A percentile compares a stretch with the other conserved stretches of the same genome.
phyloP scores from a whole-genome alignment of 164 flowering plant genomes.

The Sextonia rubra region DNA sequence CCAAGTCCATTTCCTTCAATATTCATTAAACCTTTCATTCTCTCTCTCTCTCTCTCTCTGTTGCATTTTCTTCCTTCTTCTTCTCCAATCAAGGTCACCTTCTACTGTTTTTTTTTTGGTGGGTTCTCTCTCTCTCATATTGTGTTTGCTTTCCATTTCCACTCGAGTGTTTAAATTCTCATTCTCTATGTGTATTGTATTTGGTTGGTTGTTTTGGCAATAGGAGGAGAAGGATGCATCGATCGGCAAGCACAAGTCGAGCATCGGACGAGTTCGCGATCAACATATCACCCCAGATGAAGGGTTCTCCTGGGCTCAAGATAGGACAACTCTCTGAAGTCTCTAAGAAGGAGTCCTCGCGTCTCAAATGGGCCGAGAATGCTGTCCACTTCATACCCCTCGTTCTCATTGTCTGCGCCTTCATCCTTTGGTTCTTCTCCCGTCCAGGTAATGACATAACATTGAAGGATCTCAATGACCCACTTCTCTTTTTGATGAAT shows the following conservation, averaged over 20 bases:
- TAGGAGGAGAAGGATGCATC: constrained; percentile 30
- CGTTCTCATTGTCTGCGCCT: constrained; percentile 40
- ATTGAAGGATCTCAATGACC: neutral
- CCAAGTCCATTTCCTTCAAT: neutral
- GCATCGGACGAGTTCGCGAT: constrained; percentile 44
- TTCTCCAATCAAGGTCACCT: neutral
- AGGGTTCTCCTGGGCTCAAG: constrained; percentile 23
- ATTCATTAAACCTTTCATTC: neutral
- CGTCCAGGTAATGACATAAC: constrained; percentile 23
- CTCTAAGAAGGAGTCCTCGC: constrained; percentile 37
- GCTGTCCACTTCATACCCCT: constrained; percentile 58
- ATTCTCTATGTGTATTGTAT: neutral
- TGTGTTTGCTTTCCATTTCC: neutral
- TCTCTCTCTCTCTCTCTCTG: neutral
- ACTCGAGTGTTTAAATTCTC: neutral
- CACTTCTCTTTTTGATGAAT: neutral
- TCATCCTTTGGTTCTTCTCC: constrained; percentile 53
- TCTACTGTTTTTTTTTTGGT: neutral
- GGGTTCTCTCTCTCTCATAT: neutral
- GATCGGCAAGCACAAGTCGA: constrained; percentile 38
- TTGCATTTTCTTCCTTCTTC: neutral
- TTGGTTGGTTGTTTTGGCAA: neutral
- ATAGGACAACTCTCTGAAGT: constrained; percentile 18
- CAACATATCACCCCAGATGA: constrained; percentile 27
- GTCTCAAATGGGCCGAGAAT: constrained; percentile 27